Base-by-base conservation (phyloP, 495 filamentous ascomycete species). In the Penicillium odoratum region DNA sequence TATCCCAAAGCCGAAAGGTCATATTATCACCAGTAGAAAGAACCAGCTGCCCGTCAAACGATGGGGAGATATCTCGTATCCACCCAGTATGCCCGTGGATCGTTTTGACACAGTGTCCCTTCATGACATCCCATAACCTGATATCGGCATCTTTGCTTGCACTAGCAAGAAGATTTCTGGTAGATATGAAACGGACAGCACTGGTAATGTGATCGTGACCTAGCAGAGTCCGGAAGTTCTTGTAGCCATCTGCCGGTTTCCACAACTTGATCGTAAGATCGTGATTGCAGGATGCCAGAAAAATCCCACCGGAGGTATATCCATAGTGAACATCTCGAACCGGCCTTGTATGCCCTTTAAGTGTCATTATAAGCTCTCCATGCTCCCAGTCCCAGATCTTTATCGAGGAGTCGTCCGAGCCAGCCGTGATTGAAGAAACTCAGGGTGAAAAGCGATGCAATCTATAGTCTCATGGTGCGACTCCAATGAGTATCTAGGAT, bases 341-440 rank as follows among this genome's bases (percentile, higher is more conserved):
- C 7, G 89, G 83, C 66, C 90, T 94, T 5, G 90, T 96, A 67
- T 98, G 93, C 0, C 92, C 92, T 66, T 97, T 97, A 31, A 97
- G 79, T 0, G 93, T 98, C 33, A 85, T 74, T 67, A 97, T 92
- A 18, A 97, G 77, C 69, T 97, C 93, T 26, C 93, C 93, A 18
- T 95, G 77, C 66, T 98, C 93, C 89, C 91, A 96, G 66, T 97
- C 93, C 93, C 93, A 98, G 45, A 98, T 91, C 69, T 98, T 98
- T 65, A 97, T 82, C 18, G 90, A 96, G 28, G 82, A 85, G 69
- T 97, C 93, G 71, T 97, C 93, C 26, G 92, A 95, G 18, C 90
- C 93, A 0, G 92, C 93, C 7, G 93, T 93, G 7, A 98, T 76
- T 1, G 89, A 91, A 26, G 92, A 91, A 94, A 97, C 51, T 92